These are phyloP conservation scores for Panaeolus cyanescens DNA, from an alignment of 768 basidiomycete genomes.

Conservation along the genomic window DNA sequence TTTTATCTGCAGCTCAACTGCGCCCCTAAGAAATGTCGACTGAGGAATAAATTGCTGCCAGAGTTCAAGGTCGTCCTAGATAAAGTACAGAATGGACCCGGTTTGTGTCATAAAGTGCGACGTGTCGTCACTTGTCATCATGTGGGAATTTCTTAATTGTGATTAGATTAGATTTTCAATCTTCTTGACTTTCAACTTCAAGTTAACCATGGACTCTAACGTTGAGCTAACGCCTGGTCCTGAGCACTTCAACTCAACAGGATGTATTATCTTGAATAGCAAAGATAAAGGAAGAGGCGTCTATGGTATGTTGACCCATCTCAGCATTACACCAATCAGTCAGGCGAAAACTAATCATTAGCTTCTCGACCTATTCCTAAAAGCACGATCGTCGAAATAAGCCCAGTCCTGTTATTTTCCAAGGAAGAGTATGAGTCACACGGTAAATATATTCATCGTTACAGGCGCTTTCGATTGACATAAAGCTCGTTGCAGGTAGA, in stretches of 20 bases:
- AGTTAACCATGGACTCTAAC: not conserved
- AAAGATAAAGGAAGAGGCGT: constrained; percentile 62
- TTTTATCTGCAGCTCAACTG: not conserved
- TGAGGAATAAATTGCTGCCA: not conserved
- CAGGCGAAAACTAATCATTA: constrained; percentile 25
- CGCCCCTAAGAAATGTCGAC: not conserved
- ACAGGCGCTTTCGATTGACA: not conserved
- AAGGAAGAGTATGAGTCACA: constrained; percentile 70
- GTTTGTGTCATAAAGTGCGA: not conserved
- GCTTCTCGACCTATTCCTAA: constrained; percentile 57
- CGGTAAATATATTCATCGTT: constrained; percentile 33
- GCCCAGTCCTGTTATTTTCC: constrained; percentile 80
- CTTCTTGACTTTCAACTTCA: not conserved
- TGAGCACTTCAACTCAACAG: constrained; percentile 45
- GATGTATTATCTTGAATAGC: constrained; percentile 46
- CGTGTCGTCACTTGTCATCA: not conserved
- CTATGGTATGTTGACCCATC: constrained; percentile 50
- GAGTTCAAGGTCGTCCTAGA: not conserved
- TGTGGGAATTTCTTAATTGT: not conserved
- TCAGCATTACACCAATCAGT: constrained; percentile 1
- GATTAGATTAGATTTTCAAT: not conserved
- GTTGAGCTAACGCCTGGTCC: constrained; percentile 13
- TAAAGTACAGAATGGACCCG: not conserved
- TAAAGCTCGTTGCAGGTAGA: constrained; percentile 26
- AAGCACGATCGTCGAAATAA: constrained; percentile 75